Evolutionary conservation across 345 rosid genomes (phyloP).

Genomic region (Physaria fendleri): DNA sequence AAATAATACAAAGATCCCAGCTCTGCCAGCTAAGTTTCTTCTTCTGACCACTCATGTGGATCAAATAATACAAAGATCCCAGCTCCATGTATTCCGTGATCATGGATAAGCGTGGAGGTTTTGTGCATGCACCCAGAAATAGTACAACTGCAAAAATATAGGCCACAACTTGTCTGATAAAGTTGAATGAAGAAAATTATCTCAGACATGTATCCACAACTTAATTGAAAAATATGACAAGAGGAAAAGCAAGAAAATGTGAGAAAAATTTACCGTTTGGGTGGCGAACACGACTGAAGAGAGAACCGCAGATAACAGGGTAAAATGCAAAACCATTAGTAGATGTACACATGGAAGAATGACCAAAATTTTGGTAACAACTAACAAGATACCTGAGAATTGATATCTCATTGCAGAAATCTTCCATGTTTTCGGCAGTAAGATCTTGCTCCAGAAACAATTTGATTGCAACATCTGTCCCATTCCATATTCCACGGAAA

Average conservation of each 20-base stretch:
- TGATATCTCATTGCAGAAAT: constrained; percentile 96
- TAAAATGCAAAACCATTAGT: constrained; percentile 31
- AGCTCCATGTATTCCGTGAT: constrained; percentile 97
- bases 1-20: constrained; percentile 83
- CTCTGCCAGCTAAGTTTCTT: no score
- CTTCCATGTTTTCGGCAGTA: constrained; percentile 97
- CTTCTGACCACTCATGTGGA: constrained; percentile 92
- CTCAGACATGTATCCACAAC: constrained; percentile 5
- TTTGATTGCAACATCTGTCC: constrained; percentile 98
- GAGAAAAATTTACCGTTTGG: constrained; percentile 66
- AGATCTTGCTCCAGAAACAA: constrained; percentile 96
- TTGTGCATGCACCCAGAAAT: constrained; percentile 96
- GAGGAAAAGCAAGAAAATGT: not conserved
- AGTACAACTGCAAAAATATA: constrained; percentile 67
- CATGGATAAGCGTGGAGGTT: constrained; percentile 93
- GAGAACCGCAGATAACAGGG: constrained; percentile 32
- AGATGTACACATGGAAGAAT: constrained; percentile 23
- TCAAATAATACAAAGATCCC: constrained; percentile 84
- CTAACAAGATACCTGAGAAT: constrained; percentile 64
- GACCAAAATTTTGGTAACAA: constrained; percentile 7
- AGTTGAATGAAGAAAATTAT: not conserved
- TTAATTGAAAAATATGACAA: not conserved
- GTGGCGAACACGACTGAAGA: constrained; percentile 90
- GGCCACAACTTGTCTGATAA: not conserved
- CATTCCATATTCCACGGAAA: constrained; percentile 97